Conservation (phyloP, 768 basidiomycete genomes). For the Hortiboletus campestris region DNA sequence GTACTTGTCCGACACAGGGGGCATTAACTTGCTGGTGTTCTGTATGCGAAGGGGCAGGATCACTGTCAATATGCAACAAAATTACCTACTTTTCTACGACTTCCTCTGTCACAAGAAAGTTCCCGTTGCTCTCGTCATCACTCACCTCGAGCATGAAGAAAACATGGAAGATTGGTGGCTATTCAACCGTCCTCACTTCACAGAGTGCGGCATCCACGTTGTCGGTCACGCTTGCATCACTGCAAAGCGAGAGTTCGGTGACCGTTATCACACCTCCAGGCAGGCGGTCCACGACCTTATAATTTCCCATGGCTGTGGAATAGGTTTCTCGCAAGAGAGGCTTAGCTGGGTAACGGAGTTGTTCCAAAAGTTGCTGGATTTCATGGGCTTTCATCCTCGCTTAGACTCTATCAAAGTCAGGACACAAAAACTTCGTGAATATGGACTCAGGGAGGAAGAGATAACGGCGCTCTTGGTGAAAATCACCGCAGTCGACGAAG, state of each 20-base stretch:
- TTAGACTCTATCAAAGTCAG: constrained; percentile 21
- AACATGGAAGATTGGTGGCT: constrained; percentile 38
- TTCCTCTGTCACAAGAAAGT: constrained; percentile 32
- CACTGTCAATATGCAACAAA: constrained; percentile 26
- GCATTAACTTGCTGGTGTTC: constrained; percentile 41
- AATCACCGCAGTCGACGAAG: constrained; percentile 23
- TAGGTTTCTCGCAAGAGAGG: constrained; percentile 22
- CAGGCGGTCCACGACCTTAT: constrained; percentile 22
- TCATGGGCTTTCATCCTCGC: constrained; percentile 21
- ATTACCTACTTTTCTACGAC: constrained; percentile 34
- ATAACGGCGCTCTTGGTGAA: constrained; percentile 18
- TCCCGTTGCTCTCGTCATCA: constrained; percentile 27
- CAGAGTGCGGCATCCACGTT: constrained; percentile 19
- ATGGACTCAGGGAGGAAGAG: constrained; percentile 25
- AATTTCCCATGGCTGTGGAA: constrained; percentile 14
- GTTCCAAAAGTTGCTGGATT: constrained; percentile 23
- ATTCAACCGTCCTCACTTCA: constrained; percentile 24
- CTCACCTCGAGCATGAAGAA: constrained; percentile 36
- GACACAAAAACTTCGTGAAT: constrained; percentile 26
- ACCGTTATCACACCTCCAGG: constrained; percentile 24
- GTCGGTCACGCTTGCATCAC: constrained; percentile 35
- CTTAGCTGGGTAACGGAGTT: constrained; percentile 25
- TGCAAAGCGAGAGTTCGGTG: constrained; percentile 27
- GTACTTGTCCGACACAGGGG: constrained; percentile 29
- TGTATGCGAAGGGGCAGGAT: constrained; percentile 36